These are phyloP conservation scores for Macrolepiota dolichaula DNA, from an alignment of 768 basidiomycete genomes.

Conservation along the genomic window DNA sequence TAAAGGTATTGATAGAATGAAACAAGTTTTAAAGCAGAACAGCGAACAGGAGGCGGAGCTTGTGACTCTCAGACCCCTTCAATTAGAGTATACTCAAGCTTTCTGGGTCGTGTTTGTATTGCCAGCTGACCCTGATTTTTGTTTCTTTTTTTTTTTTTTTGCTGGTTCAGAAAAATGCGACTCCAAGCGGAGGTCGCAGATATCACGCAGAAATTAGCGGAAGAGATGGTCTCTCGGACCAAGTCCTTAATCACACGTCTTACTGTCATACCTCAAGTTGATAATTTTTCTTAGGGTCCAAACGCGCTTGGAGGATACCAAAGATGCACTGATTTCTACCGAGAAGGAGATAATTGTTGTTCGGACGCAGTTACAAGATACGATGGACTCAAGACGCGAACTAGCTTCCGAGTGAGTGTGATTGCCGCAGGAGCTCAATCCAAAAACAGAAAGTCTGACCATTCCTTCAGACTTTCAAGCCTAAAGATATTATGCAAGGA, in stretches of 20 bases:
- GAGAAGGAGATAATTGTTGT: constrained; percentile 6
- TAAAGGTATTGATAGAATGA: constrained; percentile 9
- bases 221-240: constrained; percentile 1
- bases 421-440: background rate
- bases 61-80: constrained; percentile 13
- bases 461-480: background rate
- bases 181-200: constrained; percentile 1
- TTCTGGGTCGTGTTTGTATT: background rate
- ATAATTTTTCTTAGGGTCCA: background rate
- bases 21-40: constrained; percentile 7
- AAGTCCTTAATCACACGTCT: background rate
- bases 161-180: background rate
- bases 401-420: constrained; percentile 1
- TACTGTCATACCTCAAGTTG: background rate
- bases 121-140: background rate
- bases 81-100: constrained; percentile 17
- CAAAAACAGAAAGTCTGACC: background rate
- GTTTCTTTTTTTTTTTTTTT: too few species aligned
- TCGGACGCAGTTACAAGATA: constrained; percentile 5
- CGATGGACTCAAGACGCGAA: constrained; percentile 1
- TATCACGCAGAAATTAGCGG: background rate
- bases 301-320: background rate
- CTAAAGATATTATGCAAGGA: constrained; percentile 1
- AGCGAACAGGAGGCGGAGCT: constrained; percentile 14
- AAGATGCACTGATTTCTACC: constrained; percentile 1